Evolutionary conservation across 2,329 filamentous ascomycete species (phyloP).

Genomic region (Aspergillus glaucus): DNA sequence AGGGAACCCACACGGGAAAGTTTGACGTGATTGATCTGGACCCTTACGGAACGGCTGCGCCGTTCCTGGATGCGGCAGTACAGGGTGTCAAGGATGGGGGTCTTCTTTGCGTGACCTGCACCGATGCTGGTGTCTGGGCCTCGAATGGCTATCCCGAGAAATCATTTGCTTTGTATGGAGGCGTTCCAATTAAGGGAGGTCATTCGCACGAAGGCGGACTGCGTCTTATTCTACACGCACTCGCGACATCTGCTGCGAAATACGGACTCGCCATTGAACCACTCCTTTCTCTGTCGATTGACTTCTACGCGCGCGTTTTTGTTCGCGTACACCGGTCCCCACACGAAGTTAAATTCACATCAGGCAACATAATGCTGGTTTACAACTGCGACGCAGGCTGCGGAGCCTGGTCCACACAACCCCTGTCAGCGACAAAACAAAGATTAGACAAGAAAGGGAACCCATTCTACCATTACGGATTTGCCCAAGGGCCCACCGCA

Average conservation of each 20-base stretch:
- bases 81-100: constrained; percentile 84
- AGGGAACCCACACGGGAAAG: constrained; percentile 40
- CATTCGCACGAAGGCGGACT: constrained; percentile 86
- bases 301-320: constrained; percentile 90
- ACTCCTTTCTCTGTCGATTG: constrained; percentile 84
- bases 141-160: constrained; percentile 94
- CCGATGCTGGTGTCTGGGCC: constrained; percentile 90
- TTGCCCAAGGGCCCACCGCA: constrained; percentile 63
- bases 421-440: constrained; percentile 63
- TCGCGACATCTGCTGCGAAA: constrained; percentile 72
- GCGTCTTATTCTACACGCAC: constrained; percentile 74
- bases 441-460: constrained; percentile 64
- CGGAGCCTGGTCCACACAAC: constrained; percentile 83
- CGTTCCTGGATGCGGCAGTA: constrained; percentile 85
- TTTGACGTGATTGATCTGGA: constrained; percentile 97
- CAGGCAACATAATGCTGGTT: constrained; percentile 85
- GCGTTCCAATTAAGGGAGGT: constrained; percentile 74
- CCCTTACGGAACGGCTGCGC: constrained; percentile 87
- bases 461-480: constrained; percentile 70
- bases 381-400: constrained; percentile 90
- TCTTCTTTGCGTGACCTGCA: constrained; percentile 90
- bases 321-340: constrained; percentile 74
- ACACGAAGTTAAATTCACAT: constrained; percentile 80
- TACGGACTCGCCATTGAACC: constrained; percentile 89
- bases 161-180: constrained; percentile 87